phyloP scores from a whole-genome alignment of 2,329 filamentous ascomycete genomes.

The Mariannaea elegans region DNA sequence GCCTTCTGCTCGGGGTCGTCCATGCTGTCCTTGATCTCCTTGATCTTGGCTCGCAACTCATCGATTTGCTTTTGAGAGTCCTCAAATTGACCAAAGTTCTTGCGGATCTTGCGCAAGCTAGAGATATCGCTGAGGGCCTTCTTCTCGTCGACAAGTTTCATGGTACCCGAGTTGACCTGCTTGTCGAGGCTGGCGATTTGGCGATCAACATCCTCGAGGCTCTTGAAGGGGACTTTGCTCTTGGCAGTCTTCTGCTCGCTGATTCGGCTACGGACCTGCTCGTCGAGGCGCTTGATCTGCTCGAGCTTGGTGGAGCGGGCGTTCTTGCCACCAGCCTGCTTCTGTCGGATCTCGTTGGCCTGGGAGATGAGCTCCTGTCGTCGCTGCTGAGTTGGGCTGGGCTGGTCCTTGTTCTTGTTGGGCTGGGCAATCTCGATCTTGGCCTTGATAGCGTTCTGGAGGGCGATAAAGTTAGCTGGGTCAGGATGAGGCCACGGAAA shows the following conservation, averaged over 20 bases:
- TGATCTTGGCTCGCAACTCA: conserved; percentile 85
- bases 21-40: conserved; percentile 86
- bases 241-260: conserved; percentile 87
- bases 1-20: conserved; percentile 93
- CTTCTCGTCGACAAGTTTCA: conserved; percentile 98
- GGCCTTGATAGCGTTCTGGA: conserved; percentile 84
- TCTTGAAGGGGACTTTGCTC: conserved; percentile 85
- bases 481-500: conserved; percentile 30
- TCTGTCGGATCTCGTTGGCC: conserved; percentile 82
- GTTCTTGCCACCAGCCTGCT: conserved; percentile 89
- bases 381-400: conserved; percentile 81
- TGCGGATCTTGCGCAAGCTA: conserved; percentile 85
- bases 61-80: conserved; percentile 89
- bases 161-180: conserved; percentile 86
- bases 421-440: conserved; percentile 87
- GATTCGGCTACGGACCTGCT: conserved; percentile 85
- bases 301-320: conserved; percentile 81
- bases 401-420: conserved; percentile 78
- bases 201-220: conserved; percentile 83
- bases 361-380: conserved; percentile 86
- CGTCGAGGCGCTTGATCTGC: conserved; percentile 91
- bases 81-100: conserved; percentile 88
- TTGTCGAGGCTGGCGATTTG: conserved; percentile 84
- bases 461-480: conserved; percentile 26
- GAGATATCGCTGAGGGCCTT: conserved; percentile 88